phyloP scores from a whole-genome alignment of 75 land plant species.

The Sequoia sempervirens region DNA sequence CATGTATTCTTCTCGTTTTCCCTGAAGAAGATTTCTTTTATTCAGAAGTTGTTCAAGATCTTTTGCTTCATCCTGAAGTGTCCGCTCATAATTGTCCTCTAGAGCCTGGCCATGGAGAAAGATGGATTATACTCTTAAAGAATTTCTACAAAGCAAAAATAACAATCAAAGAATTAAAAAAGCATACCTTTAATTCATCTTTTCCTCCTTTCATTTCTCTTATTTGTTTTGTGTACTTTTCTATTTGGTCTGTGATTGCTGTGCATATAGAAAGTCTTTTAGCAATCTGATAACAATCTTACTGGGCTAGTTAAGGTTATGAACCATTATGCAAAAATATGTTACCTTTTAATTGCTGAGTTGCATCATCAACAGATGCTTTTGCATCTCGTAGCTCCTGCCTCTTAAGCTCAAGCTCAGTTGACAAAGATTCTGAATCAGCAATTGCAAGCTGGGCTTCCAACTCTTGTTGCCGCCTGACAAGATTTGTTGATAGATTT shows the following conservation, averaged over 20 bases:
- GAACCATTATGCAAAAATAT: neutral
- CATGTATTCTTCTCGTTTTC: slow-evolving; percentile 84
- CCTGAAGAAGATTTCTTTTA: slow-evolving; percentile 62
- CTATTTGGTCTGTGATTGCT: slow-evolving; percentile 59
- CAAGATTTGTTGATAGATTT: slow-evolving; percentile 81
- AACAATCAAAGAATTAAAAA: neutral
- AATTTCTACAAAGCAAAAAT: neutral
- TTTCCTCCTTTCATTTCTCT: slow-evolving; percentile 53
- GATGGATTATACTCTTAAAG: slow-evolving; percentile 1
- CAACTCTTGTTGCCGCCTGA: slow-evolving; percentile 81
- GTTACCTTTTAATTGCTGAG: slow-evolving; percentile 65
- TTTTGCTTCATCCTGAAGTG: slow-evolving; percentile 83
- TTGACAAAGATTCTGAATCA: slow-evolving; percentile 40
- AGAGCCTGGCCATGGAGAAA: slow-evolving; percentile 38
- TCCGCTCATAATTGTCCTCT: slow-evolving; percentile 77
- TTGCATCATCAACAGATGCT: slow-evolving; percentile 54
- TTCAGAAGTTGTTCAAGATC: slow-evolving; percentile 78
- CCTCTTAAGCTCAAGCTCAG: slow-evolving; percentile 58
- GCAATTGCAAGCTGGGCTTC: slow-evolving; percentile 53
- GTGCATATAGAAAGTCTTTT: slow-evolving; percentile 13
- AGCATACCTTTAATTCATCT: slow-evolving; percentile 70
- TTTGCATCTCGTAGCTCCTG: slow-evolving; percentile 67
- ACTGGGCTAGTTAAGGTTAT: neutral
- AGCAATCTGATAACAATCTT: neutral
- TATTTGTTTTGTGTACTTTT: slow-evolving; percentile 44